phyloP scores from a whole-genome alignment of 345 rosid genomes.

The Euclidium syriacum region DNA sequence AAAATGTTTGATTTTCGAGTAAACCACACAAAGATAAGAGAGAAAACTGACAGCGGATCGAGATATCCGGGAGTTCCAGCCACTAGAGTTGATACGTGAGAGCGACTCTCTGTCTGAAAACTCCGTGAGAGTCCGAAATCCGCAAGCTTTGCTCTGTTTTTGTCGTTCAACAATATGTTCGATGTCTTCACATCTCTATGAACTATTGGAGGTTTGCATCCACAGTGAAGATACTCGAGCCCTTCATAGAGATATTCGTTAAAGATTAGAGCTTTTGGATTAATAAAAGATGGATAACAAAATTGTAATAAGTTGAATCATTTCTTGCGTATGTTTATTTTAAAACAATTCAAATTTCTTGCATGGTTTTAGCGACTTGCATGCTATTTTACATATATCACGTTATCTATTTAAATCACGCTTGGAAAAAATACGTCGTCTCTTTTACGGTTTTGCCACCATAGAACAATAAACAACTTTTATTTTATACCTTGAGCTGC shows the following conservation, averaged over 20 bases:
- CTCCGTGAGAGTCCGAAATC: conserved; percentile 31
- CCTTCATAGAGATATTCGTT: conserved; percentile 4
- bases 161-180: conserved; percentile 34
- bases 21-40: neutral
- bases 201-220: conserved; percentile 30
- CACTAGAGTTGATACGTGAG: conserved; percentile 18
- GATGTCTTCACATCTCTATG: conserved; percentile 34
- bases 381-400: too few relatives aligned
- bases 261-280: neutral
- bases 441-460: neutral
- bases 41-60: conserved; percentile 20
- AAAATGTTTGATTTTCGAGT: neutral
- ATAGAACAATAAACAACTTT: neutral
- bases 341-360: too few relatives aligned
- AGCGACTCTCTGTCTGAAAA: conserved; percentile 23
- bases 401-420: neutral
- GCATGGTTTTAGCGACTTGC: too few relatives aligned
- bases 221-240: conserved; percentile 33
- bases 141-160: conserved; percentile 36
- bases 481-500: conserved; percentile 29
- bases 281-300: neutral
- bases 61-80: conserved; percentile 33
- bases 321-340: too few relatives aligned
- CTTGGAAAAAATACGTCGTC: neutral
- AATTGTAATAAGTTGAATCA: too few relatives aligned